Conservation (phyloP, 768 basidiomycete genomes). For the Tricholoma terreum region DNA sequence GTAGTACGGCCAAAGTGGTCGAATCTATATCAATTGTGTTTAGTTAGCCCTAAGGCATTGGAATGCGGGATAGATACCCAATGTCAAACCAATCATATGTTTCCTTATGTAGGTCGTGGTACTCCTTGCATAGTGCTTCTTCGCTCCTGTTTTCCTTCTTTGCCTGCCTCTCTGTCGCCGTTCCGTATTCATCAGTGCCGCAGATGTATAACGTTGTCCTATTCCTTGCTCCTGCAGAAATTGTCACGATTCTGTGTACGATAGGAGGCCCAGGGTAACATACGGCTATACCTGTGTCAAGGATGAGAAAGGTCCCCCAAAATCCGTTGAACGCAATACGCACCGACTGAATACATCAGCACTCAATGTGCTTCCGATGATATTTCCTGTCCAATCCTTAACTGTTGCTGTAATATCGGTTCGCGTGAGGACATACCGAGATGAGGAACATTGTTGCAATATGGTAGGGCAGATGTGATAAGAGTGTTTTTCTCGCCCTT, state of each 20-base stretch:
- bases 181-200: constrained; percentile 99
- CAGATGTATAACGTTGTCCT: constrained; percentile 91
- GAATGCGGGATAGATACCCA: constrained; percentile 46
- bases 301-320: background rate
- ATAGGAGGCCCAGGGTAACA: background rate
- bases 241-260: background rate
- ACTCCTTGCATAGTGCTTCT: constrained; percentile 84
- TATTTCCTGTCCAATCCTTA: constrained; percentile 55
- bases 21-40: constrained; percentile 50
- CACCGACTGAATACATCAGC: constrained; percentile 96
- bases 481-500: constrained; percentile 85
- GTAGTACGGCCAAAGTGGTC: constrained; percentile 97
- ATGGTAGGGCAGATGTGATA: constrained; percentile 93
- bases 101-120: constrained; percentile 81
- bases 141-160: constrained; percentile 83
- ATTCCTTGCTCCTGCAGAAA: constrained; percentile 65
- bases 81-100: constrained; percentile 99
- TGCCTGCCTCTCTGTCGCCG: constrained; percentile 97
- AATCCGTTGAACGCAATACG: constrained; percentile 24
- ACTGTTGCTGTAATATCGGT: constrained; percentile 9
- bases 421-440: constrained; percentile 56
- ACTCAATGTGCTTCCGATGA: constrained; percentile 93
- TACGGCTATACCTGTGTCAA: constrained; percentile 58
- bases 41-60: constrained; percentile 1
- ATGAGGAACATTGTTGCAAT: constrained; percentile 97